Evolutionary conservation across 2,329 filamentous ascomycete genomes (phyloP), one percentile per base, ranked within the genome.

Genomic region (Cadophora luteo-olivacea): DNA sequence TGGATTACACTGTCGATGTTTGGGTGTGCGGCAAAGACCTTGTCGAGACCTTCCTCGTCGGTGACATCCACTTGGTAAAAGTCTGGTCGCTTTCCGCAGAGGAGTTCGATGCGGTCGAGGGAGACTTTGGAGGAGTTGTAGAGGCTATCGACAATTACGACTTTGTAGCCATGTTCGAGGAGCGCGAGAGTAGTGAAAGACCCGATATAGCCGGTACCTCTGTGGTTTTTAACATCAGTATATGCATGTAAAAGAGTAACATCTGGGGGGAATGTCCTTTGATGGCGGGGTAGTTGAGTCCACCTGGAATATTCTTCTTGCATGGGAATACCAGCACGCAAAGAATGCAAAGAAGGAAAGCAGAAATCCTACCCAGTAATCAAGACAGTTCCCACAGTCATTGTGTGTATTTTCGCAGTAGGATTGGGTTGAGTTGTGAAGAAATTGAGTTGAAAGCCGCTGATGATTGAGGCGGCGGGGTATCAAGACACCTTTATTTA

Each of bases 1-100:
- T 99, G 96, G 77, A 99, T 98, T 73, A 98, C 96, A 79, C 93
- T 97, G 86, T 97, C 94, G 78, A 99, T 97, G 77, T 93, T 91
- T 63, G 94, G 93, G 82, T 98, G 91, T 78, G 91, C 92, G 72
- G 88, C 85, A 79, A 99, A 97, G 76, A 98, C 92, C 77, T 90
- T 89, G 80, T 97, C 93, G 68, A 99, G 86, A 14, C 85, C 91
- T 71, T 87, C 86, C 81, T 96, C 91, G 78, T 97, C 88, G 75
- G 93, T 97, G 77, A 99, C 88, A 82, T 99, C 96, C 78, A 89
- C 84, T 81, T 97, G 84, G 84, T 94, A 89, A 81, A 97, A 97
- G 70, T 85, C 84, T 67, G 96, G 93, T 73, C 92, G 91, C 83
- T 94, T 96, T 78, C 96, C 95, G 81, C 86, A 90, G 80, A 99